A percentile compares a stretch with the other conserved stretches of the same genome.
Evolutionary conservation across 306 rosid genomes (phyloP).

Genomic region (Fragaria ananassa): DNA sequence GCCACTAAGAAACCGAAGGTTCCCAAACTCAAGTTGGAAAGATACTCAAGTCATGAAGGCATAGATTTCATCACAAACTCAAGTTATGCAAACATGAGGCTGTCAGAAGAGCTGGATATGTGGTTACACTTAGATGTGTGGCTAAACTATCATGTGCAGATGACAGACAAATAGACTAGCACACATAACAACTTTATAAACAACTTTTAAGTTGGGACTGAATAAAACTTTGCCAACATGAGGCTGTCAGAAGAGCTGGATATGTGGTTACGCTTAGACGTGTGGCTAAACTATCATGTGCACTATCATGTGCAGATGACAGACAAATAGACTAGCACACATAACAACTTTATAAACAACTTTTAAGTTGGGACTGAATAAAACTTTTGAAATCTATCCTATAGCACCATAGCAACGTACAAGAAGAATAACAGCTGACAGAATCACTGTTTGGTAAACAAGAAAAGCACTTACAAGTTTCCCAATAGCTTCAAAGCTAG

Average conservation of each 20-base stretch:
- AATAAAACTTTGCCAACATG: not conserved
- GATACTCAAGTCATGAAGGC: not conserved
- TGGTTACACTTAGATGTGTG: not conserved
- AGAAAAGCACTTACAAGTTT: slow-evolving; percentile 67
- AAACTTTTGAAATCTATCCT: not conserved
- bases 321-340: not conserved
- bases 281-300: slow-evolving; percentile 1
- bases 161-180: slow-evolving; percentile 1
- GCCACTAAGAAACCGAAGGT: not conserved
- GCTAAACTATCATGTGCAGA: not conserved
- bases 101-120: not conserved
- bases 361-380: not conserved
- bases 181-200: not conserved
- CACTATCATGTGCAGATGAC: not conserved
- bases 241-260: not conserved
- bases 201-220: not conserved
- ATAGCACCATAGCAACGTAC: not conserved
- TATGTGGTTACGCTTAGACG: not conserved
- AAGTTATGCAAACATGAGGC: not conserved
- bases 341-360: not conserved
- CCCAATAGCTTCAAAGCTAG: slow-evolving; percentile 84
- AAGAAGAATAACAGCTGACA: not conserved
- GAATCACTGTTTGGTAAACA: not conserved
- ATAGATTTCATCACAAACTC: not conserved
- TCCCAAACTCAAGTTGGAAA: not conserved